These are phyloP conservation scores for Solanum hybrid DNA, from an alignment of 305 asterid species.

Conservation along the genomic window DNA sequence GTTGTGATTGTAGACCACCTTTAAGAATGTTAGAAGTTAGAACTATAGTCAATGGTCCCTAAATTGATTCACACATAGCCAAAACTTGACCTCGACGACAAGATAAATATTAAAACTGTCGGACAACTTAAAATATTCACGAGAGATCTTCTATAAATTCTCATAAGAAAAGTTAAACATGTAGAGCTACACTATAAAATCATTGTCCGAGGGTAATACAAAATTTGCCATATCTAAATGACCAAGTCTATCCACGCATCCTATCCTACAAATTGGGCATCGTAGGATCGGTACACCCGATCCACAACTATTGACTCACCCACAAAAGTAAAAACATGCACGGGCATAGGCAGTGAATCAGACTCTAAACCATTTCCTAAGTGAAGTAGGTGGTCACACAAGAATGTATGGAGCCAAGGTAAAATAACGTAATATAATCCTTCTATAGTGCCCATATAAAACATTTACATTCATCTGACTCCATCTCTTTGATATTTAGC, in stretches of 20 bases:
- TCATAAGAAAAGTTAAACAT: no score
- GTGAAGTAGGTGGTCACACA: background rate
- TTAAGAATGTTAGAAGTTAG: no score
- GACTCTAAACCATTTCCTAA: background rate
- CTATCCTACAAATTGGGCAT: background rate
- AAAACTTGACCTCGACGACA: no score
- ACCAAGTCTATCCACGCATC: background rate
- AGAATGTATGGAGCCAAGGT: background rate
- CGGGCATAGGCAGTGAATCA: background rate
- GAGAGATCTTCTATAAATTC: no score
- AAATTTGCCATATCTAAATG: background rate
- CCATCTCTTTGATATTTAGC: no score
- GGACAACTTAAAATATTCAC: no score
- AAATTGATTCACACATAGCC: no score
- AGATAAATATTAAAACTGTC: no score
- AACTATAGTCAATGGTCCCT: no score
- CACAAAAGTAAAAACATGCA: background rate
- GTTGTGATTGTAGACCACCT: no score
- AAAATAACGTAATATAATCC: background rate
- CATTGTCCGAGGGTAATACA: no score
- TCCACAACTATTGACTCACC: background rate
- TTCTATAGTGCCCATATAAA: background rate
- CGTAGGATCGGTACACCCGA: background rate
- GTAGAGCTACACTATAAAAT: no score
- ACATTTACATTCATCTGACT: background rate